These are phyloP conservation scores for Lachancea meyersii DNA, from an alignment of 805 yeast species.

Conservation along the genomic window DNA sequence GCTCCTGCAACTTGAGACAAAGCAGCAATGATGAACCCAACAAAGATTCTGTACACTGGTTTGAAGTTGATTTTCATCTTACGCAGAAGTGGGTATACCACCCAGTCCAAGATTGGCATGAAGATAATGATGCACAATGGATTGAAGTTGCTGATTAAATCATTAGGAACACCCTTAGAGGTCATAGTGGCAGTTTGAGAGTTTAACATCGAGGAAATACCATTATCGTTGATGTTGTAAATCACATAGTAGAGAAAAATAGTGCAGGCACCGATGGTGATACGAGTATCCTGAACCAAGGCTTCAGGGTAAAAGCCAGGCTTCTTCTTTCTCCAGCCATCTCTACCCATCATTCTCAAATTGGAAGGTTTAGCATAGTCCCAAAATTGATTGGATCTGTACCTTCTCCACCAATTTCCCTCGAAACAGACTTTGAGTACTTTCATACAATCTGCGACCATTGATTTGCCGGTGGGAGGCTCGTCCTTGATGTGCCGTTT, in stretches of 20 bases:
- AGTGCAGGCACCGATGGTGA: constrained; percentile 41
- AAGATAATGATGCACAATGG: constrained; percentile 71
- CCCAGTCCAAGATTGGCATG: constrained; percentile 62
- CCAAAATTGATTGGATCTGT: constrained; percentile 40
- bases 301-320: constrained; percentile 30
- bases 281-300: constrained; percentile 42
- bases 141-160: constrained; percentile 68
- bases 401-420: constrained; percentile 41
- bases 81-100: constrained; percentile 50
- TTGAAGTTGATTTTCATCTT: constrained; percentile 44
- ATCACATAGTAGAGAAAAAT: constrained; percentile 40
- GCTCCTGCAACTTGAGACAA: constrained; percentile 71
- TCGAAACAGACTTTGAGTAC: constrained; percentile 38
- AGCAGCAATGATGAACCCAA: constrained; percentile 62
- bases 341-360: constrained; percentile 8
- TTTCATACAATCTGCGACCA: constrained; percentile 39
- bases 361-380: constrained; percentile 31
- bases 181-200: constrained; percentile 53
- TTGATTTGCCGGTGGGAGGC: constrained; percentile 33
- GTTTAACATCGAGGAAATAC: constrained; percentile 12
- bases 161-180: constrained; percentile 73
- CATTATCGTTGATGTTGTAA: constrained; percentile 26
- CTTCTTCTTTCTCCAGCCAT: constrained; percentile 23
- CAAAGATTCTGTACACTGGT: constrained; percentile 66
- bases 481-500: constrained; percentile 26